Conservation (phyloP, 2,329 filamentous ascomycete species). For the Aspergillus floridensis region DNA sequence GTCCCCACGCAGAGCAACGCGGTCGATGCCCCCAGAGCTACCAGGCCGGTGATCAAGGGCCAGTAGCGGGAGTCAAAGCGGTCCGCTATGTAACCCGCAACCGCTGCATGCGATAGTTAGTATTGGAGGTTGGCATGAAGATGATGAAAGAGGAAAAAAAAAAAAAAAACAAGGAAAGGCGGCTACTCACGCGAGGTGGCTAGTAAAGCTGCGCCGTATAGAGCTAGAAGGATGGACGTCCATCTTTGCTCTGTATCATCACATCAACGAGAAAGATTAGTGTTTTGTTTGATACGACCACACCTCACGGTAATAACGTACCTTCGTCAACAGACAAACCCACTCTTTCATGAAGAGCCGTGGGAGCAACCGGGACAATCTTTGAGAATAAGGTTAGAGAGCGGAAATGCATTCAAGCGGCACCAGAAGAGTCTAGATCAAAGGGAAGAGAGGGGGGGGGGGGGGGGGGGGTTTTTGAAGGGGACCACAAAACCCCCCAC, state of each 20-base stretch:
- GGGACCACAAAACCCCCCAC: too few species aligned
- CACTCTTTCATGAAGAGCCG: slow-evolving; percentile 58
- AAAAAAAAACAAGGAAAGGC: too few species aligned
- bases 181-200: slow-evolving; percentile 50
- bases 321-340: slow-evolving; percentile 33
- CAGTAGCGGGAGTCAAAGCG: slow-evolving; percentile 59
- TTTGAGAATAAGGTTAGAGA: slow-evolving; percentile 13
- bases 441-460: too few species aligned
- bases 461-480: too few species aligned
- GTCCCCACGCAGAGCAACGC: slow-evolving; percentile 65
- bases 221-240: slow-evolving; percentile 68
- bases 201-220: slow-evolving; percentile 68
- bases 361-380: slow-evolving; percentile 71
- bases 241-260: slow-evolving; percentile 59
- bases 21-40: slow-evolving; percentile 63
- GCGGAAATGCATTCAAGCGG: not conserved
- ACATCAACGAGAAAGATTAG: not conserved
- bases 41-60: slow-evolving; percentile 63
- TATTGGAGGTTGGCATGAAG: not conserved
- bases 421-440: not conserved
- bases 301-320: slow-evolving; percentile 1
- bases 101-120: slow-evolving; percentile 26
- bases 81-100: slow-evolving; percentile 54
- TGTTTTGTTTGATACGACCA: not conserved
- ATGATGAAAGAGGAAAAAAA: not conserved